phyloP scores from a whole-genome alignment of 2,329 filamentous ascomycete genomes.

The Trichophyton mentagrophytes region DNA sequence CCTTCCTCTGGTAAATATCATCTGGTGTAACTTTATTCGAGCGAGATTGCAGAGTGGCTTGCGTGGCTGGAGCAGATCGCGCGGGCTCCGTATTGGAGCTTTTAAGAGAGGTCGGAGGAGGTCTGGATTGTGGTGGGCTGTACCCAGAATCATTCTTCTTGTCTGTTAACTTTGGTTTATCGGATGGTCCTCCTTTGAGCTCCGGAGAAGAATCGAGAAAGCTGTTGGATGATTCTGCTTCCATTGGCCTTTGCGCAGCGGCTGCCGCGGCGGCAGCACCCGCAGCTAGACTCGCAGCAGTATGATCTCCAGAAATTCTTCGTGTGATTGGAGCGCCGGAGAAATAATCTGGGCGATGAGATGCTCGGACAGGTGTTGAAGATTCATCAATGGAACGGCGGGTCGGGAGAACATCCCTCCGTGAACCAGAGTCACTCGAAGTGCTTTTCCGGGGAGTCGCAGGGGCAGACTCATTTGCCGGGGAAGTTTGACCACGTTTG shows the following conservation, averaged over 20 bases:
- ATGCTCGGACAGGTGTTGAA: not conserved
- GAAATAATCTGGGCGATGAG: conserved; percentile 13
- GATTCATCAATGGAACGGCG: not conserved
- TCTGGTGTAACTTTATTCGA: not conserved
- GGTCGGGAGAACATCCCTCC: not conserved
- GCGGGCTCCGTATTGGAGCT: not conserved
- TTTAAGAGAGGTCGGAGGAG: not conserved
- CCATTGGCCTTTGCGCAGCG: not conserved
- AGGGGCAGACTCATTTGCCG: conserved; percentile 15
- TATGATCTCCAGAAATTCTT: conserved; percentile 6
- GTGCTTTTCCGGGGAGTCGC: conserved; percentile 18
- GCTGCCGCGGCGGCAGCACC: conserved; percentile 11
- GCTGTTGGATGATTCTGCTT: not conserved
- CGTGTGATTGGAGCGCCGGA: conserved; percentile 9
- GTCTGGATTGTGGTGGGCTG: not conserved
- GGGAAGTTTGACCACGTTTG: conserved; percentile 14
- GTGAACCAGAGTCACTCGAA: conserved; percentile 17
- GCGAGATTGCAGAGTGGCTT: not conserved
- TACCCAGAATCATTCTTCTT: not conserved
- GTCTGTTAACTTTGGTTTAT: not conserved
- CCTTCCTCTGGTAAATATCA: not conserved
- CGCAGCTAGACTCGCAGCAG: conserved; percentile 8
- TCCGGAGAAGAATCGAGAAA: not conserved
- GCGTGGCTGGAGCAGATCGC: not conserved
- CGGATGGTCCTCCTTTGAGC: not conserved